Evolutionary conservation across 768 basidiomycete genomes (phyloP), one percentile per base, ranked within the genome.

Genomic region (Suillus placidus): DNA sequence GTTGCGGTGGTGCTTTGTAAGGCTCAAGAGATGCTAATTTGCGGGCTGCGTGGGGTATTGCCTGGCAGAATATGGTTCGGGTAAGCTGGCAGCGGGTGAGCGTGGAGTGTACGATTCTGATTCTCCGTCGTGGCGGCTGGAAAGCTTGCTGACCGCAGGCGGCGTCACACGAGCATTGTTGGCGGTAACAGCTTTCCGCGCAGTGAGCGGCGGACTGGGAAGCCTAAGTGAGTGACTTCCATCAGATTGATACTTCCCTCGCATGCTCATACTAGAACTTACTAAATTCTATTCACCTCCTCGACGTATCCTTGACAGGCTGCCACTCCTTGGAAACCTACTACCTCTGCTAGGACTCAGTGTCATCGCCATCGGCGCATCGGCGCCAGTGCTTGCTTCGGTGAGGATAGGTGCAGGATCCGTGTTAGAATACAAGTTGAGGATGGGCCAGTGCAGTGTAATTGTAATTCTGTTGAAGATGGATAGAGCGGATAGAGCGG

Each of bases 71-170:
- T 79, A 76, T 42, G 78, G 72, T 2, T 87, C 86, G 2, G 89
- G 88, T 20, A 91, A 79, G n/a, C 78, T 81, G 14, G 82, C 82
- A 38, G 85, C 84, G 1, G 89, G 88, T 3, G 90, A 92, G 30
- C 89, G 84, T 6, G 90, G 90, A 0, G 90, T 92, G 68, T 84
- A 88, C 8, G 81, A 80, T 30, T 82, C 85, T 20, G 83, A 85
- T 47, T 88, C 85, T 40, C 85, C 82, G 20, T 80, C 78, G 64
- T 72, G 81, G 38, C 86, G 85, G 51, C 79, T 84, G 34, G 81
- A 77, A 64, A 81, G 74, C 67, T 80, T 76, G 72, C 76, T 72
- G 49, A 66, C 70, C 0, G 76, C 74, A 37, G 81, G 80, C 23
- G 81, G 81, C 0, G 81, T 78, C 6, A 68, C 67, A 42, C 77